phyloP scores from a whole-genome alignment of 1,139 yeast genomes.

The Kurtzmaniella quercitrusa region DNA sequence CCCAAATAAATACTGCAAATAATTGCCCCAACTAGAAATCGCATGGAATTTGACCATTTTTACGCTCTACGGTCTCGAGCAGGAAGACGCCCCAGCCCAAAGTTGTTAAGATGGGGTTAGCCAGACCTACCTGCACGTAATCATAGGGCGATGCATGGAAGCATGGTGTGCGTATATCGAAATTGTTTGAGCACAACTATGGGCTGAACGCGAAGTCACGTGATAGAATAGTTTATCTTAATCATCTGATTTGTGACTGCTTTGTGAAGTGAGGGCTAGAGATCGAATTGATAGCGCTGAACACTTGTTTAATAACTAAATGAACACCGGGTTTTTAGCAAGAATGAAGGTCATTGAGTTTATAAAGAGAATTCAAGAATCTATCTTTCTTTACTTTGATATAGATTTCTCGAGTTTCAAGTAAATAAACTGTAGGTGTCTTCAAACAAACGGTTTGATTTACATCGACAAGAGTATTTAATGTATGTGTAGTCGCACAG shows the following conservation, averaged over 20 bases:
- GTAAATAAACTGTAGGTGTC: too few relatives aligned
- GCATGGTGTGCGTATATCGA: neutral
- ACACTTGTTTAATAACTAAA: too few relatives aligned
- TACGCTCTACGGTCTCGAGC: neutral
- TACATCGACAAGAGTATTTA: neutral
- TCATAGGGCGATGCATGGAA: neutral
- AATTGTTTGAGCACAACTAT: too few relatives aligned
- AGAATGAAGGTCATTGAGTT: neutral
- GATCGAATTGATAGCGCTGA: too few relatives aligned
- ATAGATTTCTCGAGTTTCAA: neutral
- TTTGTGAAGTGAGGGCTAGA: neutral
- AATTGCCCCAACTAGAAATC: neutral
- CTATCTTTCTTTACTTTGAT: too few relatives aligned
- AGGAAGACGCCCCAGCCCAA: neutral
- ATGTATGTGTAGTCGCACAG: neutral
- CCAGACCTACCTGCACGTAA: neutral
- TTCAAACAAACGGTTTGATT: too few relatives aligned
- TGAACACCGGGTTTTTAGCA: too few relatives aligned
- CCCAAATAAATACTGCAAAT: too few relatives aligned
- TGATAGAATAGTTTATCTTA: neutral
- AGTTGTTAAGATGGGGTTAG: neutral
- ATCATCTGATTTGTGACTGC: constrained; percentile 1
- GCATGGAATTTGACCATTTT: neutral
- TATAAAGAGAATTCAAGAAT: too few relatives aligned
- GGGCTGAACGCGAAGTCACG: neutral